These are phyloP conservation scores for Phytomonas serpens DNA, from an alignment of 208 protist species.

Conservation along the genomic window DNA sequence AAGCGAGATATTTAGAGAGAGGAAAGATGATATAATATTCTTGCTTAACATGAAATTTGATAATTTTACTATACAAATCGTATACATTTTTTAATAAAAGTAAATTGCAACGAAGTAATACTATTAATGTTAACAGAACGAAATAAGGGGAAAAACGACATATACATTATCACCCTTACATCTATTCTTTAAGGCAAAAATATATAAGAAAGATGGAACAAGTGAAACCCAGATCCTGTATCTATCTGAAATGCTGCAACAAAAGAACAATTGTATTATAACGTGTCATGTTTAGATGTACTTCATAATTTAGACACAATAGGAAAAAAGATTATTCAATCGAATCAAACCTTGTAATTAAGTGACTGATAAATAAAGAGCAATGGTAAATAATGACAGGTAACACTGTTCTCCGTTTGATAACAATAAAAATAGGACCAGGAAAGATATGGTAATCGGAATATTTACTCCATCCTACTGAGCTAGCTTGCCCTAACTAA, in stretches of 20 bases:
- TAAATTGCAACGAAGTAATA: background rate
- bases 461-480: background rate
- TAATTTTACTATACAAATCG: background rate
- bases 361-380: conserved; percentile 1
- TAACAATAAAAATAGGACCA: background rate
- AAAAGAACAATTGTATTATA: conserved; percentile 1
- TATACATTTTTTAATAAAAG: background rate
- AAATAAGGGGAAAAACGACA: background rate
- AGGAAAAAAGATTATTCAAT: background rate
- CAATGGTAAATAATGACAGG: background rate
- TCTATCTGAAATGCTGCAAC: background rate
- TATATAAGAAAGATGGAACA: background rate
- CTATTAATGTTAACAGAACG: background rate
- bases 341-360: background rate
- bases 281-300: background rate
- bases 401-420: background rate
- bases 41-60: background rate
- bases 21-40: background rate
- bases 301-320: background rate
- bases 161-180: background rate
- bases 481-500: conserved; percentile 1
- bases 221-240: background rate
- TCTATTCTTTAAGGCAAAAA: background rate
- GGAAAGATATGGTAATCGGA: background rate
- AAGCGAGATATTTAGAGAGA: background rate